Evolutionary conservation across 1,139 yeast genomes (phyloP).

Genomic region (Kurtzmaniella quercitrusa): DNA sequence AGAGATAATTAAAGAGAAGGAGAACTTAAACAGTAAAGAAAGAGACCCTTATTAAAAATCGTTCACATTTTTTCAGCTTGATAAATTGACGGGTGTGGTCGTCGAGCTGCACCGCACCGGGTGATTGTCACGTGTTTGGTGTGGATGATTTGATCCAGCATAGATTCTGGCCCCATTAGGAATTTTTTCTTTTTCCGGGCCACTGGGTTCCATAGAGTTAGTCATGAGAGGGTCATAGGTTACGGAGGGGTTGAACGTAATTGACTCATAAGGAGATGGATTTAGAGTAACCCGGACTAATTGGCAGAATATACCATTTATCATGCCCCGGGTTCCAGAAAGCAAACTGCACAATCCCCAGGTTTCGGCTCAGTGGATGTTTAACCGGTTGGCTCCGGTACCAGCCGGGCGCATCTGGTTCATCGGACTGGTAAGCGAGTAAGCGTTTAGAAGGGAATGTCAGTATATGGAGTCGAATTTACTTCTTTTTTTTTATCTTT

Average conservation of each 20-base stretch:
- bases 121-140: background rate
- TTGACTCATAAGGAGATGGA: no score
- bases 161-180: background rate
- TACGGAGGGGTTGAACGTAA: no score
- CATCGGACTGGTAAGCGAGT: background rate
- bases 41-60: no score
- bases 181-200: background rate
- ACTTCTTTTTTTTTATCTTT: no score
- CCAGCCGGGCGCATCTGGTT: slow-evolving; percentile 1
- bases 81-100: background rate
- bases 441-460: background rate
- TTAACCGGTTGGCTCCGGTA: background rate
- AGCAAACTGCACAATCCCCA: background rate
- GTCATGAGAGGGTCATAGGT: no score
- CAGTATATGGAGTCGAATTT: no score
- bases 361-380: slow-evolving; percentile 1
- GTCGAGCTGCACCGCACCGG: background rate
- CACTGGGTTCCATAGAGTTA: background rate
- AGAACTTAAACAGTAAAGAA: no score
- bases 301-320: background rate
- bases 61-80: no score
- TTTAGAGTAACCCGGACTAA: background rate
- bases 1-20: no score
- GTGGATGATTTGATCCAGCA: background rate
- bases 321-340: background rate